Base-by-base conservation (phyloP, 2,329 filamentous ascomycete genomes). In the Pyrenochaeta sp. region DNA sequence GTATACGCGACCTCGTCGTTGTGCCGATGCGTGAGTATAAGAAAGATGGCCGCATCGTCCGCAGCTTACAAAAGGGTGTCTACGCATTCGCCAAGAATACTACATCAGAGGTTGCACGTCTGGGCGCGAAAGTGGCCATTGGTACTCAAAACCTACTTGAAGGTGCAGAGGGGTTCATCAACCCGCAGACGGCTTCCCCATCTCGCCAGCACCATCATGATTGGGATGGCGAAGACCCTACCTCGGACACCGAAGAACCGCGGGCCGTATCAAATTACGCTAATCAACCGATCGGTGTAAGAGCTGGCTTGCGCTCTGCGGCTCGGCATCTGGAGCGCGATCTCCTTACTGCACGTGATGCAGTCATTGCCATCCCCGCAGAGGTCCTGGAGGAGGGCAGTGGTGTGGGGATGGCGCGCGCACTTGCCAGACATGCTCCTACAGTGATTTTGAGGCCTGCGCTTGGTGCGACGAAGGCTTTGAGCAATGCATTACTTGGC, bases 81-180 rank as follows among this genome's bases (percentile, higher is more conserved):
- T 82, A 90, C 8, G 90, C 92, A 1, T 99, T 99, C 78, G 93
- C 92, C 36, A 93, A 91, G 71, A 97, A 93, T 1, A 99, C 95
- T 0, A 93, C 93, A 2, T 96, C 91, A 0, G 95, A 97, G 73
- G 84, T 98, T n/a, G 91, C 97, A 62, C 95, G 95, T 70, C 83
- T 99, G 0, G 94, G 95, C 12, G 95, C 95, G 45, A 98, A 97
- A 77, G 83, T 98, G 50, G 94, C 94, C 0, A 91, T 98, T 49
- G 95, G 95, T 34, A 97, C 96, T 2, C 95, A 98, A 72, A 95
- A 91, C n/a, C 88, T 93, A 15, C 85, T 99, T 1, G 91, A 97
- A 72, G 91, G 91, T 19, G 93, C 93, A 0, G 96, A 99, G 77
- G 91, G 87, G 19, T 84, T 97, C 61, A 83, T 97, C 39, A 78